Conservation (phyloP, 169 alveolate species). For the Cystoisospora suis region DNA sequence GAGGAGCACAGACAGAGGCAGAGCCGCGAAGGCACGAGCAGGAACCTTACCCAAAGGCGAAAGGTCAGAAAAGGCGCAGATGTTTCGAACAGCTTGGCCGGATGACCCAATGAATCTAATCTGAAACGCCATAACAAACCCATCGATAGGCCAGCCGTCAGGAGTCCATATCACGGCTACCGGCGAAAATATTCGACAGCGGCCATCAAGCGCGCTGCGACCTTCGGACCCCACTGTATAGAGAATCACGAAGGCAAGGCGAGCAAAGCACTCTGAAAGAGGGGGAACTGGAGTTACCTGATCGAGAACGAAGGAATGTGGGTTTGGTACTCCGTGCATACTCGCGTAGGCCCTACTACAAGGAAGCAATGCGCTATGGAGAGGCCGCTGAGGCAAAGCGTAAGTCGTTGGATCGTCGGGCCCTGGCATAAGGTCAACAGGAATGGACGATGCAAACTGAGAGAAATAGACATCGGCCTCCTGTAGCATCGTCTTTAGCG, state of each 20-base stretch:
- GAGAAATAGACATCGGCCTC: constrained; percentile 62
- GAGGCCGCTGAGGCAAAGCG: constrained; percentile 75
- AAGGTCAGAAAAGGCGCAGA: constrained; percentile 62
- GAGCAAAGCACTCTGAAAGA: too few relatives aligned
- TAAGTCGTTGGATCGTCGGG: constrained; percentile 71
- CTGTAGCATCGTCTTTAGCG: constrained; percentile 10
- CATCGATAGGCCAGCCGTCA: too few relatives aligned
- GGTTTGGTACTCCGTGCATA: constrained; percentile 71
- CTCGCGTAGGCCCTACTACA: constrained; percentile 60
- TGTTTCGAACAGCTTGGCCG: constrained; percentile 76
- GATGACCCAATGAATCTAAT: constrained; percentile 68
- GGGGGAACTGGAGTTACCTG: too few relatives aligned
- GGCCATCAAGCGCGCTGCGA: too few relatives aligned
- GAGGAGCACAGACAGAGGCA: too few relatives aligned
- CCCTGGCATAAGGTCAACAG: constrained; percentile 73
- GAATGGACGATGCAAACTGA: constrained; percentile 50
- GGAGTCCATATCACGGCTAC: too few relatives aligned
- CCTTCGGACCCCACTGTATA: too few relatives aligned
- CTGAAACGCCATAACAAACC: not conserved
- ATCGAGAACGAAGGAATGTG: constrained; percentile 70
- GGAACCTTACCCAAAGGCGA: constrained; percentile 29
- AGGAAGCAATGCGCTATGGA: constrained; percentile 70
- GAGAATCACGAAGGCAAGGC: too few relatives aligned
- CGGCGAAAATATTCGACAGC: too few relatives aligned
- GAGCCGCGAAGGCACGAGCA: too few relatives aligned